Evolutionary conservation across 305 asterid species (phyloP).

Genomic region (Petunia hybrid): DNA sequence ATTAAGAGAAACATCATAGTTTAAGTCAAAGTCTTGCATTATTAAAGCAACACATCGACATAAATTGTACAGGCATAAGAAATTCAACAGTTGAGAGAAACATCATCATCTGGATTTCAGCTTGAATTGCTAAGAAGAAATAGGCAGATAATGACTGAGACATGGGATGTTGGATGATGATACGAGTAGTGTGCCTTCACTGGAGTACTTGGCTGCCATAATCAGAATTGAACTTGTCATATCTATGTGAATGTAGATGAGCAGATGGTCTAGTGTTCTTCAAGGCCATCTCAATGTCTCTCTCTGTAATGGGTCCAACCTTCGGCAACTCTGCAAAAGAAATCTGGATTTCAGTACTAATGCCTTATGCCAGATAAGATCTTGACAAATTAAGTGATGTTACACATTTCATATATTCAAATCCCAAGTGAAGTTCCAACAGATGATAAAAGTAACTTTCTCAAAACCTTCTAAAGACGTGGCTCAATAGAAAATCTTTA

Average conservation of each 20-base stretch:
- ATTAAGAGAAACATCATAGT: too few species aligned
- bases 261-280: conserved; percentile 96
- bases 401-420: not conserved
- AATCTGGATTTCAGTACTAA: conserved; percentile 30
- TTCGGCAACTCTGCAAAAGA: conserved; percentile 74
- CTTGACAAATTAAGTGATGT: not conserved
- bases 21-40: not conserved
- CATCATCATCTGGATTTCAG: not conserved
- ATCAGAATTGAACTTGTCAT: conserved; percentile 81
- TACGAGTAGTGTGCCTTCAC: conserved; percentile 50
- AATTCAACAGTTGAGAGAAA: not conserved
- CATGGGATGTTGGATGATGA: not conserved
- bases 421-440: not conserved
- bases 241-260: conserved; percentile 87
- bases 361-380: not conserved
- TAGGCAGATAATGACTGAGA: not conserved
- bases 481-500: not conserved
- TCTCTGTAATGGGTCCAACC: conserved; percentile 76
- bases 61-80: not conserved
- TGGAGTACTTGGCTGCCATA: conserved; percentile 95
- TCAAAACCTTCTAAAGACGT: not conserved
- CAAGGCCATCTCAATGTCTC: conserved; percentile 77
- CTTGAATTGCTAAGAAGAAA: not conserved
- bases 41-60: not conserved
- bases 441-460: not conserved